These are phyloP conservation scores for Mycosphaerelloides madeirae DNA, from an alignment of 2,329 filamentous ascomycete species.

Conservation along the genomic window DNA sequence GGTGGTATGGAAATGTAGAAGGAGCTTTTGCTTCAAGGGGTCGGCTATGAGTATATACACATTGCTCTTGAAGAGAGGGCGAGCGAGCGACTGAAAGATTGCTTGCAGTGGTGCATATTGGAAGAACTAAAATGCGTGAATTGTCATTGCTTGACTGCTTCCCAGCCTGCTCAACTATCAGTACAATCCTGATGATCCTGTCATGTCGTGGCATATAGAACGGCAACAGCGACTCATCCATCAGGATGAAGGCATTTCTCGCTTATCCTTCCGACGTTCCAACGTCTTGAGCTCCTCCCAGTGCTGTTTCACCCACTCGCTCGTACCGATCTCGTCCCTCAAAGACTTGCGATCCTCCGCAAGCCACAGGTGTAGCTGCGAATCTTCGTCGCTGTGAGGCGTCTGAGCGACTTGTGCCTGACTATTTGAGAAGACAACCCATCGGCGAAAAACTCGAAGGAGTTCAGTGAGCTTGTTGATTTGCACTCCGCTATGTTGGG, in stretches of 20 bases:
- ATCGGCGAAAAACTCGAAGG: conserved; percentile 26
- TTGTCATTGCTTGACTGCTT: too few relatives aligned
- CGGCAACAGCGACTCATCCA: too few relatives aligned
- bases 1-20: too few relatives aligned
- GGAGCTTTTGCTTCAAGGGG: too few relatives aligned
- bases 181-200: too few relatives aligned
- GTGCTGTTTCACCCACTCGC: conserved; percentile 20
- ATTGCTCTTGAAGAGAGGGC: too few relatives aligned
- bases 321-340: conserved; percentile 10
- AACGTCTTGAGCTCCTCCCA: conserved; percentile 25
- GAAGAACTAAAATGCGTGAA: too few relatives aligned
- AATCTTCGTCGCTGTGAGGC: conserved; percentile 20
- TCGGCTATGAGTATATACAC: too few relatives aligned
- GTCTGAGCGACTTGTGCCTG: conserved; percentile 11
- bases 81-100: too few relatives aligned
- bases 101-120: too few relatives aligned
- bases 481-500: conserved; percentile 11
- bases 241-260: background rate
- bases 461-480: conserved; percentile 25
- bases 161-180: too few relatives aligned
- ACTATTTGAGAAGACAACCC: conserved; percentile 12
- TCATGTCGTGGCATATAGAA: background rate
- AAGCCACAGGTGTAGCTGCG: conserved; percentile 15
- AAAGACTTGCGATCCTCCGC: conserved; percentile 7
- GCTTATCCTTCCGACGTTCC: conserved; percentile 14